Evolutionary conservation across 140 eudicot genomes (phyloP).

Genomic region (Stevia rebaudiana): DNA sequence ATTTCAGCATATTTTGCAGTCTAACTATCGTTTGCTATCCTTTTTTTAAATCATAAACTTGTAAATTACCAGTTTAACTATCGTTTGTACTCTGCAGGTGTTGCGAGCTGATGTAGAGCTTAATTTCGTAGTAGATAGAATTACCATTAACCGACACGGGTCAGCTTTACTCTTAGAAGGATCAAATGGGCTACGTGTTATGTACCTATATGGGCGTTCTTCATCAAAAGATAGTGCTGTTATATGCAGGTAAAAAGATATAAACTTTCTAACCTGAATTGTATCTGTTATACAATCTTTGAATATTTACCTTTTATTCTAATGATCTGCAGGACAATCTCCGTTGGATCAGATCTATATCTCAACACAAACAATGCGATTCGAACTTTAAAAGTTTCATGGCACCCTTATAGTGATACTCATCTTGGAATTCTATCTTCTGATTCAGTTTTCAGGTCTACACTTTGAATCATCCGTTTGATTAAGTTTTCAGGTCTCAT

Average conservation of each 20-base stretch:
- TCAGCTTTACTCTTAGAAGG: conserved; percentile 71
- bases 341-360: conserved; percentile 69
- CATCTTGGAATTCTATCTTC: conserved; percentile 86
- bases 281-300: neutral
- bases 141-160: conserved; percentile 73
- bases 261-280: neutral
- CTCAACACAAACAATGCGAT: conserved; percentile 49
- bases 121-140: conserved; percentile 54
- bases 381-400: conserved; percentile 58
- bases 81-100: conserved; percentile 44
- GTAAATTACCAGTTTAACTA: neutral
- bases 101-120: conserved; percentile 63
- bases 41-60: neutral
- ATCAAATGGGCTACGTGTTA: conserved; percentile 52
- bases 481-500: neutral
- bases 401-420: conserved; percentile 93
- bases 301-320: conserved; percentile 9
- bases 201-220: conserved; percentile 75
- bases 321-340: conserved; percentile 59
- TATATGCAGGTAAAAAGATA: conserved; percentile 64
- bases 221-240: conserved; percentile 57
- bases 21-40: neutral
- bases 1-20: neutral
- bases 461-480: neutral
- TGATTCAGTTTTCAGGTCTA: conserved; percentile 88